A percentile compares a stretch with the other conserved stretches of the same genome.
These are phyloP conservation scores for Atkinsonella hypoxylon DNA, from an alignment of 2,329 filamentous ascomycete genomes.

Conservation along the genomic window DNA sequence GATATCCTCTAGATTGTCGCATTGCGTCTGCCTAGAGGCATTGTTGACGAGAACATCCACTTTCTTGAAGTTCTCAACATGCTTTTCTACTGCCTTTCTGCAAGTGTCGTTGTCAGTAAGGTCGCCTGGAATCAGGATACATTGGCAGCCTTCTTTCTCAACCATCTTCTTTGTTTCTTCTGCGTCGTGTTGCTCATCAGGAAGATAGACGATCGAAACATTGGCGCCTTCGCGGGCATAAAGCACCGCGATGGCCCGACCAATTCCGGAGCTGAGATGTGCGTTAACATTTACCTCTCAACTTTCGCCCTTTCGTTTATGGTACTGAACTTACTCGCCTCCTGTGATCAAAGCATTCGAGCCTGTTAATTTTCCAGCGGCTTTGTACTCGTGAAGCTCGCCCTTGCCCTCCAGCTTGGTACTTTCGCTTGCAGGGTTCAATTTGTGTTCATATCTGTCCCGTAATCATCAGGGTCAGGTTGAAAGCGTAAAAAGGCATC, in stretches of 20 bases:
- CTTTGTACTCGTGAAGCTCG: conserved; percentile 25
- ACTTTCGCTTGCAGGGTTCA: conserved; percentile 27
- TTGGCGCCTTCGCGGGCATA: conserved; percentile 47
- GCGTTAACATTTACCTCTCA: not conserved
- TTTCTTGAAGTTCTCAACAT: conserved; percentile 34
- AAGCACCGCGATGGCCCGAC: conserved; percentile 39
- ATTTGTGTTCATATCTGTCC: conserved; percentile 22
- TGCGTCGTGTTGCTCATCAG: conserved; percentile 43
- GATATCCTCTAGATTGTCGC: conserved; percentile 38
- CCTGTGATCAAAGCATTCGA: conserved; percentile 43
- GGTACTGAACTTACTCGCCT: conserved; percentile 33
- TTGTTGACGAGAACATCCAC: conserved; percentile 47
- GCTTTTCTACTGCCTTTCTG: conserved; percentile 36
- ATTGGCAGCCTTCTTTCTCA: conserved; percentile 35
- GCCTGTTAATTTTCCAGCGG: conserved; percentile 35
- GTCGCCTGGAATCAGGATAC: conserved; percentile 35
- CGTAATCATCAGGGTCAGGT: not conserved
- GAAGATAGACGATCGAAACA: conserved; percentile 41
- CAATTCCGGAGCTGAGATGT: conserved; percentile 37
- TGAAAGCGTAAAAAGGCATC: not conserved
- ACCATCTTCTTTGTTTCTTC: conserved; percentile 39
- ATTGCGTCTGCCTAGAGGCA: conserved; percentile 43
- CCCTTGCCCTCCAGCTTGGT: conserved; percentile 28
- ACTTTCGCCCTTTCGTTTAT: not conserved
- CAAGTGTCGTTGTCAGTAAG: conserved; percentile 38